Conservation (phyloP, 2,329 filamentous ascomycete genomes). For the Xylariaceae sp. region DNA sequence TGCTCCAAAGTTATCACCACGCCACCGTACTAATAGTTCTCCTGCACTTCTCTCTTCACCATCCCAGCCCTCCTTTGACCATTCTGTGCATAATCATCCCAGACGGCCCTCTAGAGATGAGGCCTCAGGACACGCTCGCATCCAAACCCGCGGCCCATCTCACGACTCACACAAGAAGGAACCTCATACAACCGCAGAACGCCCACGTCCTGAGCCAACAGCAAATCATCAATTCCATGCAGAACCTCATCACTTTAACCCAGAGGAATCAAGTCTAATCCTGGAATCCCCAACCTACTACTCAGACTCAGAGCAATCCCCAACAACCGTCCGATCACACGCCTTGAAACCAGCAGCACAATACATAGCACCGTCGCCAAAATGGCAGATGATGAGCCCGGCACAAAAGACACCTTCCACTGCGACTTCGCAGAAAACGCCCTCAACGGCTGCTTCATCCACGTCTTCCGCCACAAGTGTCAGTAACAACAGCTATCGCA, state of each 20-base stretch:
- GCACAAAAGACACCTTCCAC: conserved; percentile 34
- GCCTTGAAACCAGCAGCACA: conserved; percentile 32
- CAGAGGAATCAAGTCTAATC: conserved; percentile 36
- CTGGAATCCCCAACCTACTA: conserved; percentile 40
- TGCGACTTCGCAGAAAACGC: conserved; percentile 17
- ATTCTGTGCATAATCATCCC: conserved; percentile 15
- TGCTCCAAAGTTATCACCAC: conserved; percentile 37
- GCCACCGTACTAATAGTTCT: conserved; percentile 53
- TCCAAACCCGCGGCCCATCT: too few species aligned
- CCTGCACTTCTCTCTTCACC: conserved; percentile 49
- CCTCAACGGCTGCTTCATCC: too few species aligned
- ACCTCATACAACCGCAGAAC: too few species aligned
- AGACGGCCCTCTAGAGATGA: conserved; percentile 13
- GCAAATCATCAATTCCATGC: background rate
- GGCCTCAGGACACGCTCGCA: background rate
- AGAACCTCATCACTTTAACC: conserved; percentile 29
- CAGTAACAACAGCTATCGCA: conserved; percentile 26
- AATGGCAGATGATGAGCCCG: conserved; percentile 48
- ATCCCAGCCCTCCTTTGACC: conserved; percentile 34
- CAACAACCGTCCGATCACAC: conserved; percentile 26
- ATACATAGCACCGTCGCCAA: conserved; percentile 38
- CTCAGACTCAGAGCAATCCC: conserved; percentile 17
- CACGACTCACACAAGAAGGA: too few species aligned
- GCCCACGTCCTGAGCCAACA: too few species aligned
- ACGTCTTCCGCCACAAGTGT: background rate